Percentiles rank a stretch among this genome's conserved stretches.
phyloP scores from a whole-genome alignment of 441 rosid species.

The Melastoma candidum region DNA sequence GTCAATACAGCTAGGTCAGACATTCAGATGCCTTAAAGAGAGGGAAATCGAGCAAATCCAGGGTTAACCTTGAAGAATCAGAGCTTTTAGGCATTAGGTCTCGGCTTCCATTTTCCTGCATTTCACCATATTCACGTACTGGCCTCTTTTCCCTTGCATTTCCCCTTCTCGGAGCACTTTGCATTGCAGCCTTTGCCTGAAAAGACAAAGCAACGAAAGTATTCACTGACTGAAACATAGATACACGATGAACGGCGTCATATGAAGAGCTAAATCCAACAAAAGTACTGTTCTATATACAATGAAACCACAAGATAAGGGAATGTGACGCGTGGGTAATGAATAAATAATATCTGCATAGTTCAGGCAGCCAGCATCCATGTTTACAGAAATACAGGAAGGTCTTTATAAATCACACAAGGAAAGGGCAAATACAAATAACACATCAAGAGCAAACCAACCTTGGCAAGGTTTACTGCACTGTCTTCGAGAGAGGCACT shows the following conservation, averaged over 20 bases:
- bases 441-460: constrained; percentile 16
- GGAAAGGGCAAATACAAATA: not conserved
- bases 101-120: constrained; percentile 41
- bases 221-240: not conserved
- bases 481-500: constrained; percentile 87
- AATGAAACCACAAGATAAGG: too few relatives aligned
- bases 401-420: too few relatives aligned
- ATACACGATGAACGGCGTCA: too few relatives aligned
- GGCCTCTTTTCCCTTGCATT: constrained; percentile 61
- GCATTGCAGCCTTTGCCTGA: constrained; percentile 91
- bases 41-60: not conserved
- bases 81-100: constrained; percentile 40
- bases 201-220: constrained; percentile 6
- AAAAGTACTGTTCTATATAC: too few relatives aligned
- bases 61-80: constrained; percentile 63
- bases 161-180: constrained; percentile 60
- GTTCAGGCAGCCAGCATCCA: too few relatives aligned
- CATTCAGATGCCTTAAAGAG: too few relatives aligned
- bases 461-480: constrained; percentile 87
- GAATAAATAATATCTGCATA: too few relatives aligned
- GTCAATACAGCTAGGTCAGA: not conserved
- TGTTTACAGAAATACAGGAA: too few relatives aligned
- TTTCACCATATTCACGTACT: constrained; percentile 46
- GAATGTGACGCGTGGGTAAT: too few relatives aligned
- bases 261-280: too few relatives aligned